Percentiles rank a stretch among this genome's conserved stretches.
phyloP scores from a whole-genome alignment of 1,284 basidiomycete species.

The Puccinia novopanici region DNA sequence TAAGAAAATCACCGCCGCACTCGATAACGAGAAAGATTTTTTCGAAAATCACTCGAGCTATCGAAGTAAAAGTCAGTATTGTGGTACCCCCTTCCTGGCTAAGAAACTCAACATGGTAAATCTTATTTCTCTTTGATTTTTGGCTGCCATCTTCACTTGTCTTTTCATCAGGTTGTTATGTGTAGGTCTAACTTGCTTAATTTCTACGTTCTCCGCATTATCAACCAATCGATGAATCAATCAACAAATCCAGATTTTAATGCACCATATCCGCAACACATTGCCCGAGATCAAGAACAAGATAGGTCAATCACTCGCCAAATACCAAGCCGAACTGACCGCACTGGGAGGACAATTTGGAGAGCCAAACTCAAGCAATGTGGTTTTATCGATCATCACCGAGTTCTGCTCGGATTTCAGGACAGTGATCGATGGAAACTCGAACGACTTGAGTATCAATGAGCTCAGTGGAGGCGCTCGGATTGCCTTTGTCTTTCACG shows the following conservation, averaged over 20 bases:
- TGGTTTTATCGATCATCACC: conserved; percentile 92
- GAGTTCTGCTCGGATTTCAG: conserved; percentile 97
- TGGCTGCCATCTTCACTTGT: conserved; percentile 11
- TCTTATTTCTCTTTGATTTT: neutral
- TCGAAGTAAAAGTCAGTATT: conserved; percentile 89
- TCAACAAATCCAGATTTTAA: conserved; percentile 71
- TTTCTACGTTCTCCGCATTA: conserved; percentile 11
- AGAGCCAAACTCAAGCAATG: conserved; percentile 78
- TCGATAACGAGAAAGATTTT: conserved; percentile 86
- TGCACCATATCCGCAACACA: conserved; percentile 95
- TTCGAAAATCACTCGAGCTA: conserved; percentile 93
- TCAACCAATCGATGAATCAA: conserved; percentile 37
- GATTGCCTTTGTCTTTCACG: conserved; percentile 97
- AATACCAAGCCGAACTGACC: conserved; percentile 79
- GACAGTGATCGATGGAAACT: conserved; percentile 93
- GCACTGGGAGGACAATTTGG: conserved; percentile 84
- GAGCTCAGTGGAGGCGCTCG: conserved; percentile 95
- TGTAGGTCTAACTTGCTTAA: neutral
- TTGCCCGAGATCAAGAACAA: conserved; percentile 95
- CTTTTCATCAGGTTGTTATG: conserved; percentile 29
- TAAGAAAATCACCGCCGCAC: conserved; percentile 78
- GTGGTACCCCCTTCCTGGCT: conserved; percentile 95
- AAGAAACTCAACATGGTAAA: conserved; percentile 89
- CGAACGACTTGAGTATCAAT: conserved; percentile 88
- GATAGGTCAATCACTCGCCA: conserved; percentile 81